Base-by-base conservation (phyloP, 2,329 filamentous ascomycete species). In the Colletotrichum theobromicola region DNA sequence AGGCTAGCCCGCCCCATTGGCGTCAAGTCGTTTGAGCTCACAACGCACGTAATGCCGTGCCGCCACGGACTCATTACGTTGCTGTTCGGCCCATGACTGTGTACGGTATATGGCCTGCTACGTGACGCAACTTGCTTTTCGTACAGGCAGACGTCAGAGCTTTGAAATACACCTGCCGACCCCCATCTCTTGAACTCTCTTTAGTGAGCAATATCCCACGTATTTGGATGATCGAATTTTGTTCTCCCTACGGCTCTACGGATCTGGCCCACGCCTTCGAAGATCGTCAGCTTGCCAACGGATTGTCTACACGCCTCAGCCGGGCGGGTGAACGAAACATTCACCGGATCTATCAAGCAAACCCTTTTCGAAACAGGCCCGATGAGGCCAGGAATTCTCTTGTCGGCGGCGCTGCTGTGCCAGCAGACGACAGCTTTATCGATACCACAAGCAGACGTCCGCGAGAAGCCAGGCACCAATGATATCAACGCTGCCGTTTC, bases 111-210 rank as follows among this genome's bases (percentile, higher is more conserved):
- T 53, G 18, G 30, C 9, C 13, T 67, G 61, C n/a, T 24, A 53
- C 24, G 37, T 53, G 62, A 65, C 35, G 62, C 37, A 53, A 21
- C 42, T 46, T n/a, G n/a, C n/a, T 60, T 30, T 50, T 66, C n/a
- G n/a, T 13, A 28, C 13, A 21, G 16, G 34, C 60, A 58, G 18
- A 62, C 55, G 68, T 62, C 63, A 42, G 53, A 63, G 72, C 72
- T 63, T 71, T 75, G 68, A 75, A 63, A 75, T 75, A 75, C 62
- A 34, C 63, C 53, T 26, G 18, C 28, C 15, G n/a, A n/a, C 15
- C 72, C 62, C 34, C 6, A 28, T 37, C 35, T 28, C 34, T 42
- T 10, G 21, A 12, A 18, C 35, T 5, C 4, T 37, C 10, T n/a
- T n/a, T 9, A 4, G 18, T 3, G 8, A n/a, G 7, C 24, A 42